Conservation (phyloP, 257 asterid genomes). For the Capsicum pubescens region DNA sequence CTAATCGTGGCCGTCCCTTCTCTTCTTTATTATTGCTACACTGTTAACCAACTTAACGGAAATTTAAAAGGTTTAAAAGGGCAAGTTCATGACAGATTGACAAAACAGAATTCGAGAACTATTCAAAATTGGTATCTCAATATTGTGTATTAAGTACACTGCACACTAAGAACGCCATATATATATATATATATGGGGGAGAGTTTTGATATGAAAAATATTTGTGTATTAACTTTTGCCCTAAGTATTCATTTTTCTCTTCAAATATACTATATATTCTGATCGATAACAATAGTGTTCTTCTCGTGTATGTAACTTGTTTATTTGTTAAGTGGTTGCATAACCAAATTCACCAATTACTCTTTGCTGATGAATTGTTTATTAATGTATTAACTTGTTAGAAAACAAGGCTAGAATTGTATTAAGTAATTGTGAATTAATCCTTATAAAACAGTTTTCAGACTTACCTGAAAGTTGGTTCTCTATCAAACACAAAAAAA, state of each 20-base stretch:
- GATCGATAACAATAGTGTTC: background rate
- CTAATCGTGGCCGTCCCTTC: too few species aligned
- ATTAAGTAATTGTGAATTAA: background rate
- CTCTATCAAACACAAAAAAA: background rate
- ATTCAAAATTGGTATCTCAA: too few species aligned
- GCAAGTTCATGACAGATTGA: too few species aligned
- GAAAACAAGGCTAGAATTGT: background rate
- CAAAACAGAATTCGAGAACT: too few species aligned
- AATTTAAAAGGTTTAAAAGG: too few species aligned
- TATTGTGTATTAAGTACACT: too few species aligned
- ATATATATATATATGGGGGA: too few species aligned
- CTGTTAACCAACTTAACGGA: too few species aligned
- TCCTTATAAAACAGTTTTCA: background rate
- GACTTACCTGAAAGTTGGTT: background rate
- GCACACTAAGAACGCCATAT: too few species aligned
- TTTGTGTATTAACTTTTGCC: background rate
- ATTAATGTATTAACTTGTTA: background rate
- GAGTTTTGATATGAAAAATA: too few species aligned
- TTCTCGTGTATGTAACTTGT: background rate
- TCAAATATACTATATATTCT: background rate
- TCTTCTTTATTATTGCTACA: too few species aligned
- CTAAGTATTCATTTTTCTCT: background rate
- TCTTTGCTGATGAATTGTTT: background rate
- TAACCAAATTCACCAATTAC: background rate
- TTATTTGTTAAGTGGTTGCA: too few species aligned